Percentiles rank a stretch among this genome's conserved stretches.
Conservation (phyloP, 2,329 filamentous ascomycete genomes). For the Aspergillus bombycis region DNA sequence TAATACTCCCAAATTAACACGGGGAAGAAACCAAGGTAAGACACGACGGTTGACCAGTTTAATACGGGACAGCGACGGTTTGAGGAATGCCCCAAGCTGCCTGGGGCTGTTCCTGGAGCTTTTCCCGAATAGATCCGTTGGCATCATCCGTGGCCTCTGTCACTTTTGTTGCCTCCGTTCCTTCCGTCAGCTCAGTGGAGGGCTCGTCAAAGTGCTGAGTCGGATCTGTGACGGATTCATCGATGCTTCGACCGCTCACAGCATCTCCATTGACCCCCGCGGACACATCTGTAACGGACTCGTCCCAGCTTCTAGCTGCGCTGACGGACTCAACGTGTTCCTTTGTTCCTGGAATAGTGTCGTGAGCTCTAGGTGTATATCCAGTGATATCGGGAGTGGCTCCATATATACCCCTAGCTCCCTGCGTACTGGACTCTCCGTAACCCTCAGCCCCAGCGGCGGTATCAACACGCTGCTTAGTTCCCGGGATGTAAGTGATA, state of each 20-base stretch:
- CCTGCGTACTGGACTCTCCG: background rate
- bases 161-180: background rate
- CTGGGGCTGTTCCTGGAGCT: constrained; percentile 6
- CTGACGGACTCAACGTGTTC: background rate
- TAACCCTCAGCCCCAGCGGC: background rate
- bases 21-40: background rate
- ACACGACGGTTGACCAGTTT: background rate
- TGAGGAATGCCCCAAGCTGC: background rate
- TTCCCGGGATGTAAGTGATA: background rate
- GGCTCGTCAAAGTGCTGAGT: background rate
- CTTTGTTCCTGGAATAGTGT: background rate
- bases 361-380: background rate
- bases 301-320: background rate
- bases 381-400: background rate
- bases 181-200: background rate
- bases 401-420: background rate
- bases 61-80: constrained; percentile 14
- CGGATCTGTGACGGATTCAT: background rate
- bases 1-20: background rate
- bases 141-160: background rate
- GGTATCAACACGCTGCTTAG: background rate
- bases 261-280: background rate
- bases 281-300: background rate
- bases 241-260: background rate
- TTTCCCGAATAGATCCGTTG: background rate